Percentiles rank a stretch among this genome's conserved stretches.
These are phyloP conservation scores for Pseudocercospora macadamiae DNA, from an alignment of 2,329 filamentous ascomycete species.

Conservation along the genomic window DNA sequence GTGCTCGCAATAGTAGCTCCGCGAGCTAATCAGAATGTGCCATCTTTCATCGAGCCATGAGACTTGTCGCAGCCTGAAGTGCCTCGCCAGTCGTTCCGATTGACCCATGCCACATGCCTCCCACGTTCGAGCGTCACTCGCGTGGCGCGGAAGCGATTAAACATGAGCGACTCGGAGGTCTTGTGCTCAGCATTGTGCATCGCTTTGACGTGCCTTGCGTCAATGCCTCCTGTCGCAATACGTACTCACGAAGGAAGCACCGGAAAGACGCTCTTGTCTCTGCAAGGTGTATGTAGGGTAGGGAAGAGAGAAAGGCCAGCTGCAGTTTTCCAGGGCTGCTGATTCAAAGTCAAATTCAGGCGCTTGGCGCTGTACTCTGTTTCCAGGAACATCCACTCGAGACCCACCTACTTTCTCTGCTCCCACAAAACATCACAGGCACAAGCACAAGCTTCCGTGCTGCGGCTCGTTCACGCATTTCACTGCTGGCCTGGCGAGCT, in stretches of 20 bases:
- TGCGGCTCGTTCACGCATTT: background rate
- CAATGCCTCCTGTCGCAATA: no score
- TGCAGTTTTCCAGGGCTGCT: no score
- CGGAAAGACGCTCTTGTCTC: no score
- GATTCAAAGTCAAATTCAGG: no score
- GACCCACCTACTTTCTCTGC: conserved; percentile 1
- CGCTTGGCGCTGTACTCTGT: no score
- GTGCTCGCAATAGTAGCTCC: background rate
- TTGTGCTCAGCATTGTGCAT: conserved; percentile 1
- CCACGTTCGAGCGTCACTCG: background rate
- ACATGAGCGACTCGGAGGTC: background rate
- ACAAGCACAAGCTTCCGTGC: background rate
- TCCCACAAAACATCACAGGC: background rate
- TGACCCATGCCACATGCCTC: background rate
- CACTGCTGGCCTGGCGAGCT: background rate
- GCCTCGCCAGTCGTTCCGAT: background rate
- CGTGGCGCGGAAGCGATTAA: background rate
- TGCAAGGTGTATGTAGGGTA: no score
- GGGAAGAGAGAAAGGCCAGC: no score
- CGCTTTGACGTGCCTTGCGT: no score
- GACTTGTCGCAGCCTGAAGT: background rate
- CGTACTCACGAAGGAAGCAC: no score
- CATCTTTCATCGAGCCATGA: background rate
- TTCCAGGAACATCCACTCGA: background rate
- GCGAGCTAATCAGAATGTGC: background rate